Evolutionary conservation across 2,329 filamentous ascomycete genomes (phyloP).

Genomic region (Fusarium chaquense): DNA sequence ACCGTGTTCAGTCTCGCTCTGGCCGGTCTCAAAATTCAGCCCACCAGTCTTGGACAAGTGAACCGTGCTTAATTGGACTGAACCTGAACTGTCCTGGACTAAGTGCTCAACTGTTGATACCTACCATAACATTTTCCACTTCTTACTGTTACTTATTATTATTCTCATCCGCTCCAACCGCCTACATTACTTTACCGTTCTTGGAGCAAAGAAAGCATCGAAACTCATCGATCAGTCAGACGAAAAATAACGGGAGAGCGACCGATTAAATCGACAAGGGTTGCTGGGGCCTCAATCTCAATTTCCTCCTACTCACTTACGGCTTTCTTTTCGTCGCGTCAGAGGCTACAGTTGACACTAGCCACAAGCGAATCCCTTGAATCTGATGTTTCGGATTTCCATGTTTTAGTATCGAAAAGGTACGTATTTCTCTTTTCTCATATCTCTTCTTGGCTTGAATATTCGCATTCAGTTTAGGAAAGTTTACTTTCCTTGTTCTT

Average conservation of each 20-base stretch:
- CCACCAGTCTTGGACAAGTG: constrained; percentile 29
- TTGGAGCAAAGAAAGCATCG: background rate
- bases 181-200: constrained; percentile 1
- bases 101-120: constrained; percentile 6
- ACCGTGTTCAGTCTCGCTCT: constrained; percentile 19
- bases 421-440: constrained; percentile 26
- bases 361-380: constrained; percentile 33
- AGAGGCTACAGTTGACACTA: constrained; percentile 37
- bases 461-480: constrained; percentile 16
- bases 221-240: constrained; percentile 6
- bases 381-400: constrained; percentile 41
- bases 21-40: constrained; percentile 48
- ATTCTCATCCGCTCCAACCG: constrained; percentile 24
- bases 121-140: constrained; percentile 1
- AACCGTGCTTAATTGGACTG: constrained; percentile 40
- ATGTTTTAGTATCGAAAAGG: constrained; percentile 35
- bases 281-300: constrained; percentile 13
- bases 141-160: constrained; percentile 18
- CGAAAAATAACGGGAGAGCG: constrained; percentile 20
- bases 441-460: constrained; percentile 11
- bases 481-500: constrained; percentile 3
- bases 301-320: background rate
- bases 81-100: background rate
- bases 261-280: constrained; percentile 23
- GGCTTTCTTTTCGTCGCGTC: constrained; percentile 15